phyloP scores from a whole-genome alignment of 441 rosid species.

The Daphne laureola region DNA sequence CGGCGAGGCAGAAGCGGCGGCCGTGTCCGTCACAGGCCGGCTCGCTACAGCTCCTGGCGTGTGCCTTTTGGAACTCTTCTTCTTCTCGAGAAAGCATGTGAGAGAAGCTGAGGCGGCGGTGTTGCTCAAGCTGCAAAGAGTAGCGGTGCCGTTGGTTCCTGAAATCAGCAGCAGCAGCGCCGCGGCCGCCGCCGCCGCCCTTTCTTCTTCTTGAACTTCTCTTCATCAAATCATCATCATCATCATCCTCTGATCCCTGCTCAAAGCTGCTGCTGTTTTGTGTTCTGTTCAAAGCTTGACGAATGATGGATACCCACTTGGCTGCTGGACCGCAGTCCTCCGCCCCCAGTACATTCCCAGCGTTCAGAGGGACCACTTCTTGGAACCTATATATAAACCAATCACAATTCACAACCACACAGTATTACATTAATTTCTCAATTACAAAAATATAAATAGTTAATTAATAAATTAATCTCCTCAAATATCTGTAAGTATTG shows the following conservation, averaged over 20 bases:
- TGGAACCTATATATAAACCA: constrained; percentile 73
- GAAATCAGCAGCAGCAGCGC: constrained; percentile 14
- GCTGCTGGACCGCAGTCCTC: constrained; percentile 54
- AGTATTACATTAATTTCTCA: no score
- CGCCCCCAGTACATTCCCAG: constrained; percentile 68
- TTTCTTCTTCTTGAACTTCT: constrained; percentile 1
- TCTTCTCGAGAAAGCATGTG: constrained; percentile 38
- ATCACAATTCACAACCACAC: no score
- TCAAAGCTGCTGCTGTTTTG: constrained; percentile 20
- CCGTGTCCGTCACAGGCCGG: constrained; percentile 20
- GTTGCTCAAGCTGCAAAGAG: constrained; percentile 17
- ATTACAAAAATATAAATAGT: no score
- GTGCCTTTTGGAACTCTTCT: constrained; percentile 24
- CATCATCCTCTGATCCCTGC: constrained; percentile 6
- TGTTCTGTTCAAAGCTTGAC: constrained; percentile 55
- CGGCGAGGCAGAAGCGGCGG: constrained; percentile 48
- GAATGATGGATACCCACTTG: constrained; percentile 57
- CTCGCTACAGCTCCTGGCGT: constrained; percentile 20
- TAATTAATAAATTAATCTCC: no score
- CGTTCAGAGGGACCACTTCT: constrained; percentile 67
- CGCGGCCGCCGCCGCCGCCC: no score
- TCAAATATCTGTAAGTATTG: no score
- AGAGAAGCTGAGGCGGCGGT: constrained; percentile 38
- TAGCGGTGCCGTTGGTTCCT: constrained; percentile 9
- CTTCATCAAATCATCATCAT: constrained; percentile 15